phyloP scores from a whole-genome alignment of 768 basidiomycete species.

The Cystobasidium ongulense region DNA sequence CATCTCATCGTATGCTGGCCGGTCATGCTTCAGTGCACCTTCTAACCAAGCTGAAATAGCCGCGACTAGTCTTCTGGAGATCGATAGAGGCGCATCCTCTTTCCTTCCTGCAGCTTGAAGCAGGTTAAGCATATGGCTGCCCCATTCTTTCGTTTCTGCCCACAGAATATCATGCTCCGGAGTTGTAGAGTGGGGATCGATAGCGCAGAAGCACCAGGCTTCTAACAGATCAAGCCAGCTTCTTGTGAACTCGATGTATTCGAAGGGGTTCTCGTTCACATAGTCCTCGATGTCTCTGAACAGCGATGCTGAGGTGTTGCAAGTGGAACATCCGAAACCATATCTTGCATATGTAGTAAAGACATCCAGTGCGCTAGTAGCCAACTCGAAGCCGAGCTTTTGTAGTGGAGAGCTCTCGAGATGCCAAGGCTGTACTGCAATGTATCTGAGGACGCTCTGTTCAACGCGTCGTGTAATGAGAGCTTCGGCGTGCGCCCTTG shows the following conservation, averaged over 20 bases:
- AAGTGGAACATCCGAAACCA: constrained; percentile 16
- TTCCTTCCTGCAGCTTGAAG: neutral
- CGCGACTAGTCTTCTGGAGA: neutral
- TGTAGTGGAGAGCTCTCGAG: neutral
- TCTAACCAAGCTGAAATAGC: constrained; percentile 11
- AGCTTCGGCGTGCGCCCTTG: neutral
- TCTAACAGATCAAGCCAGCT: constrained; percentile 18
- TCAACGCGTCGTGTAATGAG: constrained; percentile 18
- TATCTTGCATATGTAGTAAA: neutral
- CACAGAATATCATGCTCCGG: constrained; percentile 30
- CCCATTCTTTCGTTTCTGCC: constrained; percentile 24
- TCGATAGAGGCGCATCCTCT: neutral
- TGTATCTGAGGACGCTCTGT: constrained; percentile 8
- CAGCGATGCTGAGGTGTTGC: neutral
- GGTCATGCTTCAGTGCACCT: constrained; percentile 6
- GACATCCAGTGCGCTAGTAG: neutral
- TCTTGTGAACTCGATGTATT: neutral
- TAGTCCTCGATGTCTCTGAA: constrained; percentile 21
- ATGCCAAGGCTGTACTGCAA: constrained; percentile 19
- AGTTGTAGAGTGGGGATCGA: constrained; percentile 26
- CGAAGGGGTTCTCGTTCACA: neutral
- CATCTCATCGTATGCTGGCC: neutral
- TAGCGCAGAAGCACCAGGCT: constrained; percentile 19
- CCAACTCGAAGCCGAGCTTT: constrained; percentile 8
- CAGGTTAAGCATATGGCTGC: neutral